Percentiles rank a stretch among this genome's conserved stretches.
Conservation (phyloP, 352 stramenopile species). For the Phytopythium sindhum region DNA sequence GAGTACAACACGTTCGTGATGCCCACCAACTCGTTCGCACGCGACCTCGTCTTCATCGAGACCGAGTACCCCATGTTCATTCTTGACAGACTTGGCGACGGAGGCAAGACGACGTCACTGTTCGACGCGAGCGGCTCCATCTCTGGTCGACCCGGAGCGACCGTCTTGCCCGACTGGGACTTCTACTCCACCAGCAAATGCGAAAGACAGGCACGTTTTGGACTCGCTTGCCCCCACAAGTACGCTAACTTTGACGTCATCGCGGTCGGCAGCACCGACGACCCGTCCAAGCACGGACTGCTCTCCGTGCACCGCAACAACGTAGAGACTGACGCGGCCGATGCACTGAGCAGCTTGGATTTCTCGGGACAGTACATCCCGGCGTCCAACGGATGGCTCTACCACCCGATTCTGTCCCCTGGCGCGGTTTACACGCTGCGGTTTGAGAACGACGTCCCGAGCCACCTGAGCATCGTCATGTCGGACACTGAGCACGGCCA, state of each 20-base stretch:
- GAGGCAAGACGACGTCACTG: conserved; percentile 30
- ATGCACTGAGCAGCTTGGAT: conserved; percentile 8
- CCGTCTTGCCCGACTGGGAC: conserved; percentile 28
- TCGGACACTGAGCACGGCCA: conserved; percentile 19
- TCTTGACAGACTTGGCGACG: conserved; percentile 23
- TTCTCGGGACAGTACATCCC: conserved; percentile 36
- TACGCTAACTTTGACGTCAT: conserved; percentile 42
- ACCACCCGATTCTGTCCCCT: conserved; percentile 34
- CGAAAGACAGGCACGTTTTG: conserved; percentile 9
- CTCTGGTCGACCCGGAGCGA: conserved; percentile 15
- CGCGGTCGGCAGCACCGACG: conserved; percentile 15
- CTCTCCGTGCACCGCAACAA: conserved; percentile 27
- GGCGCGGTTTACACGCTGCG: conserved; percentile 26
- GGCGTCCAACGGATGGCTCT: conserved; percentile 28
- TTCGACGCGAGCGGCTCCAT: conserved; percentile 23
- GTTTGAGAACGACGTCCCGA: conserved; percentile 24
- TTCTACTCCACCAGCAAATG: conserved; percentile 27
- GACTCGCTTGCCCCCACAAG: conserved; percentile 31
- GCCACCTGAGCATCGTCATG: conserved; percentile 18
- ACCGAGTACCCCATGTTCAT: conserved; percentile 22
- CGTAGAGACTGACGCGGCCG: neutral
- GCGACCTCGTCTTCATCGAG: conserved; percentile 22
- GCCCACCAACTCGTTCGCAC: conserved; percentile 16
- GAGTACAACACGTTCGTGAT: conserved; percentile 36
- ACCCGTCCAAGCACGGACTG: conserved; percentile 18